Base-by-base conservation (phyloP, 306 rosid genomes). In the Trichosanthes cucumerina region DNA sequence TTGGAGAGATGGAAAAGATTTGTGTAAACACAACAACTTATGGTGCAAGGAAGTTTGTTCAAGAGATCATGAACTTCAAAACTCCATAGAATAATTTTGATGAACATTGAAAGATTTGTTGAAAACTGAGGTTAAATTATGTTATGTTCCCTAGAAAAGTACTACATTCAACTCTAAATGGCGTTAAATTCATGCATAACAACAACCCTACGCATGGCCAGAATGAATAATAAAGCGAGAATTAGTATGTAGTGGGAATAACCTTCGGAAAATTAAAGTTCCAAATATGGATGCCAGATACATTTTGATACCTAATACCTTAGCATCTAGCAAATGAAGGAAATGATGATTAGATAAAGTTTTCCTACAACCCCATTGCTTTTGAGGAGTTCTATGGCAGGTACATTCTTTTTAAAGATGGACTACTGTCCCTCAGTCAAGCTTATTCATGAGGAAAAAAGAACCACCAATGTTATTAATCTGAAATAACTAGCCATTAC, bases 381-480 rank as follows among this genome's bases (percentile, higher is more conserved):
- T 72, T 0, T 7, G 4, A 43, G 46, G n/a, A 70, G 4, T 21
- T 70, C 36, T 11, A 12, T 85, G 70, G 88, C 97, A 75, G 97
- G 92, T 43, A 91, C 76, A 76, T 83, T 92, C 71, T 95, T 89
- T 82, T 83, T 89, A 21, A 95, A 91, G 83, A 74, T n/a, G 12
- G 90, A 82, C 97, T 97, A 95, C 78, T 95, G 99, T 84, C 89
- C 97, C 79, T 83, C 91, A 2, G 92, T 92, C 97, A 92, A 83
- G 85, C 97, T 92, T 82, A 95, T 95, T 81, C 99, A 97, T 95
- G 91, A 82, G 19, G 72, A 34, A 80, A 33, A 82, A 63, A 66
- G 5, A 24, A 82, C 81, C 52, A 47, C 33, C 12, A 56, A 63
- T 54, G 60, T 0, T 65, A 39, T 46, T 58, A 11, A 4, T 13